A percentile compares a stretch with the other conserved stretches of the same genome.
Conservation (phyloP, 306 rosid species). For the Prunus kanzakura region DNA sequence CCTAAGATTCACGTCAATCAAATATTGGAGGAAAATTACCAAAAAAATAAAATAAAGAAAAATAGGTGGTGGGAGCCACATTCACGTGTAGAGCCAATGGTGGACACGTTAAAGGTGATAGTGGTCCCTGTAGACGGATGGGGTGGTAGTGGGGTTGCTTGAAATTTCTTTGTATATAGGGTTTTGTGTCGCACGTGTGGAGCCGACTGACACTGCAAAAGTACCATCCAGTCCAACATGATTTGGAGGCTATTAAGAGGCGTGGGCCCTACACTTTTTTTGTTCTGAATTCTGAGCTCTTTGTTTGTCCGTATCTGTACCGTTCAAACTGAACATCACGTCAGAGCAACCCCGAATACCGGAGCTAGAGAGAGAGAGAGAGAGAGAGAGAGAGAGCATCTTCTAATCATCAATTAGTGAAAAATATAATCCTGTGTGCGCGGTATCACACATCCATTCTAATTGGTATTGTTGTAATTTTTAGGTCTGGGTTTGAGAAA, state of each 20-base stretch:
- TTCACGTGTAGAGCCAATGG: constrained; percentile 20
- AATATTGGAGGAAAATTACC: neutral
- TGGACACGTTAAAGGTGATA: constrained; percentile 14
- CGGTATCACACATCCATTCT: neutral
- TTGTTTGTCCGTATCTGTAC: constrained; percentile 30
- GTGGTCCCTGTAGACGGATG: constrained; percentile 33
- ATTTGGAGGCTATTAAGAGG: neutral
- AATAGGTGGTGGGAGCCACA: constrained; percentile 27
- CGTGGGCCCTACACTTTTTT: constrained; percentile 13
- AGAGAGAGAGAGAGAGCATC: neutral
- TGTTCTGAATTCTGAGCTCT: constrained; percentile 2
- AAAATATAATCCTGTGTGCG: neutral
- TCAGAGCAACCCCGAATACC: constrained; percentile 23
- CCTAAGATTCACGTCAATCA: too few relatives aligned
- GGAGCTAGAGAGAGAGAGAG: neutral
- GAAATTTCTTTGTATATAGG: neutral
- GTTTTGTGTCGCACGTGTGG: constrained; percentile 60
- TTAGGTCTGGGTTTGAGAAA: too few relatives aligned
- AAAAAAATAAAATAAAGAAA: neutral
- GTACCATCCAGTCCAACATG: constrained; percentile 8
- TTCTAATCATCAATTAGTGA: constrained; percentile 17
- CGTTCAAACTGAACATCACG: constrained; percentile 31
- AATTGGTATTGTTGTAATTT: too few relatives aligned
- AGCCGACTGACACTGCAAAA: constrained; percentile 32
- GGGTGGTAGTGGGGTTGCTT: neutral